A percentile compares a stretch with the other conserved stretches of the same genome.
Evolutionary conservation across 805 yeast species (phyloP).

Genomic region (Lipomyces oligophaga): DNA sequence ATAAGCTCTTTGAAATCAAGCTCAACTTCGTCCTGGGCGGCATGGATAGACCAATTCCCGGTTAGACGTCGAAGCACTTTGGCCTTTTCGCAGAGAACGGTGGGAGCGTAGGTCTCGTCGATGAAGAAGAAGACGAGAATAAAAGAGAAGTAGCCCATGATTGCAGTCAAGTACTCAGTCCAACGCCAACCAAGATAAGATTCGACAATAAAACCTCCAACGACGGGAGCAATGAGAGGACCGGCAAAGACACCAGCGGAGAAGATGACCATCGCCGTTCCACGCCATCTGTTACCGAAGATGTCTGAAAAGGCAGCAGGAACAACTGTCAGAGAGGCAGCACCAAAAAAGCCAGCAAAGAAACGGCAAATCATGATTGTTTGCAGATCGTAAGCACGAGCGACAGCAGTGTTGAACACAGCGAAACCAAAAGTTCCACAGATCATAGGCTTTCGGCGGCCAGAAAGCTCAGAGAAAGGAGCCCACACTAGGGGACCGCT

Average conservation of each 20-base stretch:
- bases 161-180: constrained; percentile 69
- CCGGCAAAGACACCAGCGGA: constrained; percentile 71
- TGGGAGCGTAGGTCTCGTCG: constrained; percentile 71
- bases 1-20: constrained; percentile 56
- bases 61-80: constrained; percentile 58
- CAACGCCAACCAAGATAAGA: constrained; percentile 78
- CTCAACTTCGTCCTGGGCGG: constrained; percentile 65
- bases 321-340: constrained; percentile 79
- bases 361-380: constrained; percentile 73
- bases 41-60: constrained; percentile 78
- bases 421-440: constrained; percentile 55
- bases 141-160: constrained; percentile 48
- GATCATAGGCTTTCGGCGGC: constrained; percentile 56
- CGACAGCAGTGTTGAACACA: constrained; percentile 66
- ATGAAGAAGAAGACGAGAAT: constrained; percentile 44
- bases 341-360: constrained; percentile 76
- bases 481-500: constrained; percentile 91
- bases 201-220: constrained; percentile 62
- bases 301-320: constrained; percentile 87
- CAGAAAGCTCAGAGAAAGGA: constrained; percentile 65
- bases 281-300: constrained; percentile 62
- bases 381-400: constrained; percentile 74
- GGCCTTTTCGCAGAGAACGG: constrained; percentile 62
- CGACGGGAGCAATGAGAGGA: constrained; percentile 79
- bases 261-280: constrained; percentile 69